These are phyloP conservation scores for Jatropha podagrica DNA, from an alignment of 441 rosid species.

Conservation along the genomic window DNA sequence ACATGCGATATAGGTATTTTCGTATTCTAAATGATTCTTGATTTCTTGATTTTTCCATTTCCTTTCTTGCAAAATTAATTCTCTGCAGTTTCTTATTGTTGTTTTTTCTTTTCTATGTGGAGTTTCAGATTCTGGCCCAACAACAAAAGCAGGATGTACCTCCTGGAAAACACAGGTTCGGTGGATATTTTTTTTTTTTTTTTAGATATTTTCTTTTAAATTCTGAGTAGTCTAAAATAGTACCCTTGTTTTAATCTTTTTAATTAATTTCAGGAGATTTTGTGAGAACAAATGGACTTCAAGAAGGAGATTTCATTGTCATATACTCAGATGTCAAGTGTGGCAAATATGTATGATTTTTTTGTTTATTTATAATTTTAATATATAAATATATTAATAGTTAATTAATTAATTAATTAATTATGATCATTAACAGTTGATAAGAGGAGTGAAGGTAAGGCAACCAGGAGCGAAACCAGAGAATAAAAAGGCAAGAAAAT, in stretches of 20 bases:
- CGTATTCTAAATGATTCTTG: not conserved
- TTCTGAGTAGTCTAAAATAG: not conserved
- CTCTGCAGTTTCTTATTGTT: not conserved
- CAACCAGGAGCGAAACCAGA: slow-evolving; percentile 62
- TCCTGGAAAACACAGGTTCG: slow-evolving; percentile 89
- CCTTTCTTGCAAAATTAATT: slow-evolving; percentile 20
- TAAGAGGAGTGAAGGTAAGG: slow-evolving; percentile 94
- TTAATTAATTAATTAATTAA: not conserved
- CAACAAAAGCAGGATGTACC: slow-evolving; percentile 99
- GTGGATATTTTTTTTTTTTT: not conserved
- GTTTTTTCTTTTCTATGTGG: slow-evolving; percentile 29
- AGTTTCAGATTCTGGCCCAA: slow-evolving; percentile 96
- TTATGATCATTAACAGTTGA: slow-evolving; percentile 44
- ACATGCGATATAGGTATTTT: slow-evolving; percentile 91
- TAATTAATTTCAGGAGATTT: slow-evolving; percentile 65
- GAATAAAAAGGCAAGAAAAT: slow-evolving; percentile 59
- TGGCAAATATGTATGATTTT: slow-evolving; percentile 75
- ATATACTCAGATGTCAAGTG: slow-evolving; percentile 86
- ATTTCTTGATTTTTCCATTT: not conserved
- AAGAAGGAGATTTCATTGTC: slow-evolving; percentile 98
- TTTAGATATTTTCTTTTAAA: not conserved
- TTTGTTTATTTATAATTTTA: not conserved
- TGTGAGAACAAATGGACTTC: slow-evolving; percentile 87
- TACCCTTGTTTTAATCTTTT: not conserved
- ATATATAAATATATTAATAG: not conserved